Evolutionary conservation across 352 stramenopile genomes (phyloP), one percentile per base, ranked within the genome.

Genomic region (Pythium diclinum): DNA sequence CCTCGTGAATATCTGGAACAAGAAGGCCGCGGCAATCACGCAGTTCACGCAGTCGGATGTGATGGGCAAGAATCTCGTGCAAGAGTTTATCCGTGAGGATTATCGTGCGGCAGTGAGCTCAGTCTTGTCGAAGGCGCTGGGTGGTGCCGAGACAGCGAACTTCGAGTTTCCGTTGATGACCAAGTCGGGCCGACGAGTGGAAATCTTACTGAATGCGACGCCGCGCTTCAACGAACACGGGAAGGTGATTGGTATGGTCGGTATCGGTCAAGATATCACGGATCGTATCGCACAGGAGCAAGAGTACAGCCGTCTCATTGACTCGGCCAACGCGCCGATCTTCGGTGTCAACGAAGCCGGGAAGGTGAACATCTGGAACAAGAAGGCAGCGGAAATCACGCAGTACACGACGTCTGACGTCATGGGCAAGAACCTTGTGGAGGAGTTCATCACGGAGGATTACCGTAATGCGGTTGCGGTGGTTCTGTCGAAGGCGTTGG

Each of bases 11-110:
- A 89, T 91, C 52, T 93, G 85, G 85, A 93, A 98, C 67, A 79
- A 92, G 25, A 96, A 94, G 66, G 87, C 84, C 6, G 78, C 81
- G 14, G 86, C 85, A 16, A 86, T 92, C 42, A 96, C 87, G n/a
- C 88, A 94, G 42, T 97, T 93, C 65, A 81, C 73, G 28, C 87
- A 81, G 49, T 69, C 92, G 56, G 89, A 97, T 58, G 89, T 91
- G 5, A 86, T 97, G 38, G 89, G 83, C 3, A 63, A 83, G 49
- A 73, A 82, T 8, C 51, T 96, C 0, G 82, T 97, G 2, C 65
- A 81, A 4, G 73, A 83, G 42, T 92, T 94, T 55, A 91, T 92
- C 59, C 69, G 62, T 0, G 57, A 70, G 33, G 61, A 80, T 17
- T 71, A 79, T 36, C 63, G 71, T 4, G 46, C 56, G 13, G 63